Evolutionary conservation across 805 yeast species (phyloP).

Genomic region (Brettanomyces sp.): DNA sequence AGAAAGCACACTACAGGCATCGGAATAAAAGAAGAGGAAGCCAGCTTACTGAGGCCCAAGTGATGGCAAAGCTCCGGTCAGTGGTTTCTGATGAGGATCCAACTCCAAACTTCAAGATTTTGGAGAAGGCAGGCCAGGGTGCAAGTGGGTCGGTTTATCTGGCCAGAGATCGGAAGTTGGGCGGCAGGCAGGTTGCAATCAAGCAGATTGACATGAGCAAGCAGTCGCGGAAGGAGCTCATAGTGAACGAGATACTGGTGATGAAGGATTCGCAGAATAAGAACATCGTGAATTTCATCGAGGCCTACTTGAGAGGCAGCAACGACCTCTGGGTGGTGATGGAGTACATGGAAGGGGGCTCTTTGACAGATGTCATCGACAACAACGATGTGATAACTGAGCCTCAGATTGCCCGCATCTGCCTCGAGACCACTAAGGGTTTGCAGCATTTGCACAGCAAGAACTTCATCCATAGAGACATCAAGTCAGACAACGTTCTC

Average conservation of each 20-base stretch:
- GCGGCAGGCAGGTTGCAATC: conserved; percentile 73
- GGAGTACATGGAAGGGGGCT: conserved; percentile 99
- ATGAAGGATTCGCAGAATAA: conserved; percentile 95
- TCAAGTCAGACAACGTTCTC: conserved; percentile 90
- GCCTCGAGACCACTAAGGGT: conserved; percentile 85
- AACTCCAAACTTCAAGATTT: conserved; percentile 63
- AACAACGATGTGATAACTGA: conserved; percentile 75
- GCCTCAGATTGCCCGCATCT: conserved; percentile 84
- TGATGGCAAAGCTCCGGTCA: conserved; percentile 68
- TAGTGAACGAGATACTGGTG: conserved; percentile 89
- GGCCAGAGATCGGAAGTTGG: conserved; percentile 50
- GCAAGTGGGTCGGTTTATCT: conserved; percentile 94
- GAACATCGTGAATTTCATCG: conserved; percentile 90
- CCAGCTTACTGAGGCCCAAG: conserved; percentile 77
- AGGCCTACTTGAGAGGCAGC: conserved; percentile 72
- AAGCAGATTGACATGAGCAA: conserved; percentile 89
- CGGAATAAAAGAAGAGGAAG: conserved; percentile 42
- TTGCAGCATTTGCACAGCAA: conserved; percentile 85
- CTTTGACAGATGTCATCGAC: conserved; percentile 90
- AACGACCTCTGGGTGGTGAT: conserved; percentile 95
- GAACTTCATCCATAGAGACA: conserved; percentile 92
- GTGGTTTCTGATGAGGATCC: conserved; percentile 86
- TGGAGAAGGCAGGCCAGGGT: conserved; percentile 92
- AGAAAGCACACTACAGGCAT: background rate
- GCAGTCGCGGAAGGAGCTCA: conserved; percentile 91